Percentiles rank a stretch among this genome's conserved stretches.
Conservation (phyloP, 2,329 filamentous ascomycete species). For the Colletotrichum trifolii region DNA sequence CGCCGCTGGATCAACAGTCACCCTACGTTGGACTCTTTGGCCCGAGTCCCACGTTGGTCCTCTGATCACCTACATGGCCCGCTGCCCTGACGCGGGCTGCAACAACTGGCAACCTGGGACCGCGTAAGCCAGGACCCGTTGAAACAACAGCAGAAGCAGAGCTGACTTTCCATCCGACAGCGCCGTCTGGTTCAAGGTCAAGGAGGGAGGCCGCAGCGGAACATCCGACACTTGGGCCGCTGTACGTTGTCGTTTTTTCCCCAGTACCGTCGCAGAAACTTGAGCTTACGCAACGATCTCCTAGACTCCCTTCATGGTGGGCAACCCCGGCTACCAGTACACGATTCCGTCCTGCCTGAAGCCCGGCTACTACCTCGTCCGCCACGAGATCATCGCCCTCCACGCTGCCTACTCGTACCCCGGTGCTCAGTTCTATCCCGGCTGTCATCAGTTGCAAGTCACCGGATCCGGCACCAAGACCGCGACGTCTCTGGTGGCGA, state of each 20-base stretch:
- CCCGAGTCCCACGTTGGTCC: constrained; percentile 64
- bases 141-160: constrained; percentile 41
- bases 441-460: constrained; percentile 67
- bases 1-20: constrained; percentile 63
- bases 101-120: constrained; percentile 58
- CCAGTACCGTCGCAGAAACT: background rate
- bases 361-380: constrained; percentile 67
- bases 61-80: constrained; percentile 69
- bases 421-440: constrained; percentile 68
- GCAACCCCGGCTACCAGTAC: constrained; percentile 58
- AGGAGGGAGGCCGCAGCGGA: constrained; percentile 60
- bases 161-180: constrained; percentile 39
- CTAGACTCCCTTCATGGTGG: constrained; percentile 56
- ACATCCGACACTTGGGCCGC: constrained; percentile 61
- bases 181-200: constrained; percentile 68
- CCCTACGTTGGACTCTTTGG: constrained; percentile 65
- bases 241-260: constrained; percentile 41
- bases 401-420: constrained; percentile 60
- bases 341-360: constrained; percentile 65
- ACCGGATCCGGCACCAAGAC: constrained; percentile 58
- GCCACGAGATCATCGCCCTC: constrained; percentile 68
- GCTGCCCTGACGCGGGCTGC: constrained; percentile 64
- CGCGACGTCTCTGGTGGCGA: constrained; percentile 56
- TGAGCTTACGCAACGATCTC: background rate
- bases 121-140: constrained; percentile 34